A percentile compares a stretch with the other conserved stretches of the same genome.
Conservation (phyloP, 2,329 filamentous ascomycete species). For the Diaporthe caulivora region DNA sequence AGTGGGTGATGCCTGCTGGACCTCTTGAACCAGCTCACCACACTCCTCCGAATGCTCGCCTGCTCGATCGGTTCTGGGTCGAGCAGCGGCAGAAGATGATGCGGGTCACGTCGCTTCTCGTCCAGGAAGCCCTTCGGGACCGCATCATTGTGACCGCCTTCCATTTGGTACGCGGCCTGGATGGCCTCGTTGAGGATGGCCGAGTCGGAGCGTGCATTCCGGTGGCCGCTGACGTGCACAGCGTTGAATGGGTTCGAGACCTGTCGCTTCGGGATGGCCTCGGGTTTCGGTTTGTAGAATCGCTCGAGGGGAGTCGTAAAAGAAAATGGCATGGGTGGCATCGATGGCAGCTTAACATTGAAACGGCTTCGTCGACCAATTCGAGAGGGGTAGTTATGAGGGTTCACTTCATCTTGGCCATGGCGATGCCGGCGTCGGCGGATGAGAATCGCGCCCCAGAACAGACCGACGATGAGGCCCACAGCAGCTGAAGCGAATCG, state of each 20-base stretch:
- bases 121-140: constrained; percentile 31
- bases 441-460: constrained; percentile 33
- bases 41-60: constrained; percentile 32
- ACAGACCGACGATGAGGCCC: constrained; percentile 29
- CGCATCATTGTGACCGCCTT: not conserved
- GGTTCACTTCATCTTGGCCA: not conserved
- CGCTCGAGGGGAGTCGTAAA: constrained; percentile 11
- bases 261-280: constrained; percentile 4
- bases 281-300: constrained; percentile 2
- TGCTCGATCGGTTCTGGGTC: constrained; percentile 30
- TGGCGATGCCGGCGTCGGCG: constrained; percentile 28
- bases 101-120: constrained; percentile 35
- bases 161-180: constrained; percentile 22
- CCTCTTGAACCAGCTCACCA: constrained; percentile 36
- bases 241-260: constrained; percentile 20
- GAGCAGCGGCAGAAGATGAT: constrained; percentile 17
- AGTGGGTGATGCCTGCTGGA: constrained; percentile 34
- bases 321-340: not conserved
- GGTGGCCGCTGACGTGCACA: not conserved
- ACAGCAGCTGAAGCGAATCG: constrained; percentile 24
- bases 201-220: constrained; percentile 12
- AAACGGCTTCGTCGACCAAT: constrained; percentile 1
- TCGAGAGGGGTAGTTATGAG: not conserved
- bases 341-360: constrained; percentile 3
- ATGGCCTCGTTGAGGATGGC: constrained; percentile 27